Conservation (phyloP, 257 asterid genomes). For the Solanum gracilifrons region DNA sequence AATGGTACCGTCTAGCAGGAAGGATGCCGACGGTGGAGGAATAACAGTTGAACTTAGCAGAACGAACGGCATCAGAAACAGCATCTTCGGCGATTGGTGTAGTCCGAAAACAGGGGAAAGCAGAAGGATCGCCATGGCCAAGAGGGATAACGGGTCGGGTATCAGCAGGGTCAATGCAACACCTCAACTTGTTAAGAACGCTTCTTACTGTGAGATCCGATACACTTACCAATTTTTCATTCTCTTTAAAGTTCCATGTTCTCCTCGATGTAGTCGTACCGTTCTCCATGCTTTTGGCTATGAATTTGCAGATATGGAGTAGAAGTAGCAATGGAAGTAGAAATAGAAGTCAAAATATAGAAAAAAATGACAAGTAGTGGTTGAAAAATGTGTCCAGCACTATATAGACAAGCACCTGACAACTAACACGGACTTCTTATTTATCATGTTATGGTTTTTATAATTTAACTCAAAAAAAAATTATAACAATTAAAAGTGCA, state of each 20-base stretch:
- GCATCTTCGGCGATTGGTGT: constrained; percentile 51
- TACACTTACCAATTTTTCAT: constrained; percentile 29
- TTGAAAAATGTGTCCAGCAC: no score
- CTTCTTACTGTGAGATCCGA: constrained; percentile 51
- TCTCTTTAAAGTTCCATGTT: constrained; percentile 44
- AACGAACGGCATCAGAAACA: constrained; percentile 43
- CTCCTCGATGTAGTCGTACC: not conserved
- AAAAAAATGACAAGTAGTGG: no score
- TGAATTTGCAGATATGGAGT: not conserved
- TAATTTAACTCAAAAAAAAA: no score
- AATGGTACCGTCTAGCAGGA: constrained; percentile 44
- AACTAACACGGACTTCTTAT: no score
- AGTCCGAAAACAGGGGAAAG: constrained; percentile 59
- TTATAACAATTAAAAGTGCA: no score
- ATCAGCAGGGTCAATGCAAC: constrained; percentile 28
- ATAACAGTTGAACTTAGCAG: constrained; percentile 67
- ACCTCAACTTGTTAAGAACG: constrained; percentile 25
- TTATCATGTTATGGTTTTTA: no score
- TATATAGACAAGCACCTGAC: no score
- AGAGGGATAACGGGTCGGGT: constrained; percentile 44
- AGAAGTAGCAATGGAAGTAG: not conserved
- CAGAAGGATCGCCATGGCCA: constrained; percentile 85
- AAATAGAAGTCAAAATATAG: not conserved
- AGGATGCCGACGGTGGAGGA: constrained; percentile 54
- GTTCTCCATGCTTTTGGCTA: constrained; percentile 20